Base-by-base conservation (phyloP, 805 yeast genomes). In the Yarrowia sp. region DNA sequence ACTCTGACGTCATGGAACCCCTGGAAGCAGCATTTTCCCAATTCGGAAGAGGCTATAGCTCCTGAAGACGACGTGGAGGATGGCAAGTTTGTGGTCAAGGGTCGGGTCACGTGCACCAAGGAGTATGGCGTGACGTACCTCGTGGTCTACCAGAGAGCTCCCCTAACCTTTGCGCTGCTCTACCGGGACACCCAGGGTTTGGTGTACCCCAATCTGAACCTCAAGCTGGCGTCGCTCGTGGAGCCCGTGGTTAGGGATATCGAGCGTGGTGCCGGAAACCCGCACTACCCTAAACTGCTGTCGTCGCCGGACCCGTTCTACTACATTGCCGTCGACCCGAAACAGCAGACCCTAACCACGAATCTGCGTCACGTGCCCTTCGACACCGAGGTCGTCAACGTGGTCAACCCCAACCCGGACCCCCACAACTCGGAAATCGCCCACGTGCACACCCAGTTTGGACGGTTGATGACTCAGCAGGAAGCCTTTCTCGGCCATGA, bases 161-260 rank as follows among this genome's bases (percentile, higher is more conserved):
- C 76, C 12, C 70, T 74, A 33, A 69, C 70, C 14, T 74, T 72
- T 66, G 68, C 71, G 3, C 61, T 73, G 4, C 40, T 73, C 3
- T 72, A 70, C 66, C 38, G 44, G 19, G 61, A 66, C 19, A 61
- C 53, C 19, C 10, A 30, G 6, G 14, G 42, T 5, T 14, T 40
- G 1, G 69, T 61, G 7, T 74, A 71, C 68, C 36, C 64, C 9
- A 58, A 68, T 3, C 68, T 74, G n/a, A 73, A 74, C 67, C 68
- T 70, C 7, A 70, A 71, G 19, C 68, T 74, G 39, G 74, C 74
- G 8, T 70, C 76, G 3, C 50, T 73, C 40, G 61, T 70, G 4
- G 76, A 73, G 49, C 74, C 76, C 2, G 60, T 74, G 19, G 68
- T 55, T 63, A 33, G 70, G 3, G 76, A 73, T 33, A 40, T 73